These are phyloP conservation scores for Phylloboletellus chloephorus DNA, from an alignment of 1,284 basidiomycete genomes.

Conservation along the genomic window DNA sequence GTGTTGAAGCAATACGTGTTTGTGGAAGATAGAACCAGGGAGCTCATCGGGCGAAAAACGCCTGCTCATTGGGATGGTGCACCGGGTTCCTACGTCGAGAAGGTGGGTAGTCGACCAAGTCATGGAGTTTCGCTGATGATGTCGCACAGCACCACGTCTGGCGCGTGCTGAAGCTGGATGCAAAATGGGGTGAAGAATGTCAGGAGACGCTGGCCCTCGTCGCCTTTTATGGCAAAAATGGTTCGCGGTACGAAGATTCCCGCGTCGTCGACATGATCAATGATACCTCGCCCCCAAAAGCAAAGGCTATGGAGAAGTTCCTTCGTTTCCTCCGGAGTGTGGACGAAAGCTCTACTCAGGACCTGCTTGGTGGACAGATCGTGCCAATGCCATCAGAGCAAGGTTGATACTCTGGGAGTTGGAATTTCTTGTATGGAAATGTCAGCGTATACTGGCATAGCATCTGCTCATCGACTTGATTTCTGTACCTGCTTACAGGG, in stretches of 20 bases:
- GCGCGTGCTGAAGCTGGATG: constrained; percentile 44
- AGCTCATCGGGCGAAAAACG: constrained; percentile 37
- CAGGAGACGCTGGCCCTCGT: constrained; percentile 48
- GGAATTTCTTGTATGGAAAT: background rate
- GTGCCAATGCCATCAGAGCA: background rate
- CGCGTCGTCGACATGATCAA: constrained; percentile 47
- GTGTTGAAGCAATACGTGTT: constrained; percentile 44
- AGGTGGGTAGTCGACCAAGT: constrained; percentile 26
- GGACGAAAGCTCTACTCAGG: constrained; percentile 31
- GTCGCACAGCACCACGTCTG: constrained; percentile 47
- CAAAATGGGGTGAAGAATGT: constrained; percentile 43
- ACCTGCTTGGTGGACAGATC: constrained; percentile 7
- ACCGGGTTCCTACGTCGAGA: constrained; percentile 30
- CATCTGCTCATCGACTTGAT: background rate
- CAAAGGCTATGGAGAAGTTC: constrained; percentile 45
- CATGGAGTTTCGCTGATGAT: constrained; percentile 4
- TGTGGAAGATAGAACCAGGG: constrained; percentile 40
- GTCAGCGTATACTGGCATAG: constrained; percentile 5
- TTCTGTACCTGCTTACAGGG: too few species aligned
- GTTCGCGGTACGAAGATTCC: constrained; percentile 44
- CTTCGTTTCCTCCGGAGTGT: constrained; percentile 44
- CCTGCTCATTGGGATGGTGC: constrained; percentile 36
- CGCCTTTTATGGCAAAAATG: constrained; percentile 51
- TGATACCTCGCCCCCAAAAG: constrained; percentile 37
- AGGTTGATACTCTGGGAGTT: constrained; percentile 1